These are phyloP conservation scores for Lithohypha guttulata DNA, from an alignment of 2,329 filamentous ascomycete species.

Conservation along the genomic window DNA sequence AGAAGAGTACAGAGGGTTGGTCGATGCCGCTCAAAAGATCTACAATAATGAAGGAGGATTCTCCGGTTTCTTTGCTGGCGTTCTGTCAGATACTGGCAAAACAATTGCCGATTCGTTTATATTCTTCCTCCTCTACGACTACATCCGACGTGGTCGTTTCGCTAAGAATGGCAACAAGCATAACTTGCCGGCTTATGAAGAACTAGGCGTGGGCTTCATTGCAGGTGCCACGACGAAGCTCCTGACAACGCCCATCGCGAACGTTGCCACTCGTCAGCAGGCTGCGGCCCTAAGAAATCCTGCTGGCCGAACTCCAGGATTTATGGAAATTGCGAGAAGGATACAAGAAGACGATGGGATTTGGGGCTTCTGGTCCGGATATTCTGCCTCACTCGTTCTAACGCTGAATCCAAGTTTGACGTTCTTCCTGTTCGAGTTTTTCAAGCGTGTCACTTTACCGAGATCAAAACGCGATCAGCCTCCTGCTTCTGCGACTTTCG, in stretches of 20 bases:
- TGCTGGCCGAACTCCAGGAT: constrained; percentile 19
- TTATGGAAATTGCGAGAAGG: constrained; percentile 49
- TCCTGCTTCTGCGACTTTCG: constrained; percentile 46
- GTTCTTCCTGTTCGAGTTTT: constrained; percentile 66
- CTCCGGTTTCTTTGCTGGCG: constrained; percentile 57
- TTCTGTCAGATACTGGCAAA: constrained; percentile 55
- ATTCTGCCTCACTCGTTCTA: constrained; percentile 66
- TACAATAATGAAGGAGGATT: constrained; percentile 60
- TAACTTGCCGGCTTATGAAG: constrained; percentile 53
- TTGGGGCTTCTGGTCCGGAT: constrained; percentile 75
- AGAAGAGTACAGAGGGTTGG: constrained; percentile 52
- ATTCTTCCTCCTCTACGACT: constrained; percentile 74
- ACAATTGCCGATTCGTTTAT: constrained; percentile 66
- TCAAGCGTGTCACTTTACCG: constrained; percentile 52
- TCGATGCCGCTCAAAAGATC: constrained; percentile 62
- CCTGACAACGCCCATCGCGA: constrained; percentile 69
- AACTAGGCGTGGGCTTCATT: constrained; percentile 61
- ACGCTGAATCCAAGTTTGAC: constrained; percentile 81
- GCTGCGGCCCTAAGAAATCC: constrained; percentile 43
- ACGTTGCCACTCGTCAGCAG: constrained; percentile 73
- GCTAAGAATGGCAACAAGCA: constrained; percentile 26
- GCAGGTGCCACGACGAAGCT: constrained; percentile 66
- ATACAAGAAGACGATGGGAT: constrained; percentile 62
- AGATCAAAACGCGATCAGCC: constrained; percentile 43
- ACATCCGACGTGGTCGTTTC: constrained; percentile 38